A percentile compares a stretch with the other conserved stretches of the same genome.
Evolutionary conservation across 306 rosid genomes (phyloP).

Genomic region (Cicer arietinum): DNA sequence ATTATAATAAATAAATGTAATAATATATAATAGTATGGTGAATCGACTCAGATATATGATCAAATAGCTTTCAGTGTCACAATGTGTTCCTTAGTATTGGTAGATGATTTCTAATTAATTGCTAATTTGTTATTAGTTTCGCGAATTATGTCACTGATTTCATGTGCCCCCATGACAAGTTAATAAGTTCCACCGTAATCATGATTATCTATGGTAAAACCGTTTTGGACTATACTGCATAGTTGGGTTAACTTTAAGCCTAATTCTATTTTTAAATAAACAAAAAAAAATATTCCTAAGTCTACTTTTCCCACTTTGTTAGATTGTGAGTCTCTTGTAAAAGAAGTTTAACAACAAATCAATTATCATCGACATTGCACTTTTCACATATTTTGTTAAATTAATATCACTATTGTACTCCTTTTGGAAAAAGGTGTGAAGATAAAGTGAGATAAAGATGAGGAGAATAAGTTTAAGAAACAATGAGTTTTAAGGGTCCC

Average conservation of each 20-base stretch:
- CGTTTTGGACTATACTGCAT: not conserved
- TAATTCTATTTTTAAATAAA: too few species aligned
- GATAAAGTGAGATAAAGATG: slow-evolving; percentile 19
- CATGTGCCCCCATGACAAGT: not conserved
- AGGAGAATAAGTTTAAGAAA: too few species aligned
- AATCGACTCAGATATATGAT: too few species aligned
- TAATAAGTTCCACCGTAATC: not conserved
- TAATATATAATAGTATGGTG: not conserved
- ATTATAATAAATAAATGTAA: not conserved
- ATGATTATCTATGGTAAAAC: not conserved
- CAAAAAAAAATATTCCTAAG: not conserved
- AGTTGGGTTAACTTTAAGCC: not conserved
- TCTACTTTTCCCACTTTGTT: slow-evolving; percentile 2
- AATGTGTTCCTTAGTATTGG: slow-evolving; percentile 18
- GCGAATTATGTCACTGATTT: slow-evolving; percentile 8
- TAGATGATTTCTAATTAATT: slow-evolving; percentile 45
- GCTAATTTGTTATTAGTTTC: slow-evolving; percentile 25
- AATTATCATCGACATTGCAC: not conserved
- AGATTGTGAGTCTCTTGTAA: not conserved
- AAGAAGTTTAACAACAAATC: not conserved
- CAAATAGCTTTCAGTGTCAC: slow-evolving; percentile 3
- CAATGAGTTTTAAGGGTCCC: too few species aligned
- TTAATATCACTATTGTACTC: not conserved
- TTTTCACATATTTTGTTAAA: not conserved
- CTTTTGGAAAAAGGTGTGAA: slow-evolving; percentile 9